phyloP scores from a whole-genome alignment of 108 stramenopile species.

The Epithemia pelagica region DNA sequence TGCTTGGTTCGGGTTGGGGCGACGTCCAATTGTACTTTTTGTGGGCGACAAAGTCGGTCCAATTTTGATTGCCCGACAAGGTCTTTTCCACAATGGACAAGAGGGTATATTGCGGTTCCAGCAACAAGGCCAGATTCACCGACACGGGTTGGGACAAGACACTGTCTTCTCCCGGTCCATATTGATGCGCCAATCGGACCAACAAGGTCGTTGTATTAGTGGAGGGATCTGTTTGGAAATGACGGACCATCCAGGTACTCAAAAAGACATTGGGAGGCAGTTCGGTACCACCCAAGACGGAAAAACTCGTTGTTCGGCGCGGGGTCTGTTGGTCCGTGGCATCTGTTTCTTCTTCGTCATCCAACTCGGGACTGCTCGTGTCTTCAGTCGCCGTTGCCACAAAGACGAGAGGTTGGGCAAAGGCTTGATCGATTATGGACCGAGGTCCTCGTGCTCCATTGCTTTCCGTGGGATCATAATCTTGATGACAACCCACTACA shows the following conservation, averaged over 20 bases:
- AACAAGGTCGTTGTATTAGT: constrained; percentile 20
- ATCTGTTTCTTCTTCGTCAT: not conserved
- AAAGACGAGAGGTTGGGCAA: constrained; percentile 67
- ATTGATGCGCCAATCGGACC: constrained; percentile 89
- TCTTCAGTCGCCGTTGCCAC: constrained; percentile 29
- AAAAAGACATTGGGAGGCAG: constrained; percentile 68
- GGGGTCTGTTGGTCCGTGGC: constrained; percentile 3
- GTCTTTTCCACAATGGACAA: constrained; percentile 2
- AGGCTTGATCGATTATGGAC: constrained; percentile 62
- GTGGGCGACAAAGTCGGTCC: not conserved
- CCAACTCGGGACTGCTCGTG: too few relatives aligned
- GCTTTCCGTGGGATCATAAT: constrained; percentile 1
- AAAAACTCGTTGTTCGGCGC: constrained; percentile 11
- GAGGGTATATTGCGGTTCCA: not conserved
- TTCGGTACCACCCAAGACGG: constrained; percentile 20
- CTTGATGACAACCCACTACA: constrained; percentile 32
- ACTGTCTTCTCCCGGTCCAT: constrained; percentile 55
- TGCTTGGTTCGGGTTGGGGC: too few relatives aligned
- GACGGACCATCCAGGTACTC: constrained; percentile 35
- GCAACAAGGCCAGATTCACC: constrained; percentile 42
- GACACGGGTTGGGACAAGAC: constrained; percentile 39
- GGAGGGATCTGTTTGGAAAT: not conserved
- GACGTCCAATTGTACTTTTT: constrained; percentile 1
- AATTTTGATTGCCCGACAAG: constrained; percentile 13
- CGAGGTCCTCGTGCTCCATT: constrained; percentile 54